Conservation (phyloP, 192 early-diverging fungal genomes). For the Backusella liffmaniae region DNA sequence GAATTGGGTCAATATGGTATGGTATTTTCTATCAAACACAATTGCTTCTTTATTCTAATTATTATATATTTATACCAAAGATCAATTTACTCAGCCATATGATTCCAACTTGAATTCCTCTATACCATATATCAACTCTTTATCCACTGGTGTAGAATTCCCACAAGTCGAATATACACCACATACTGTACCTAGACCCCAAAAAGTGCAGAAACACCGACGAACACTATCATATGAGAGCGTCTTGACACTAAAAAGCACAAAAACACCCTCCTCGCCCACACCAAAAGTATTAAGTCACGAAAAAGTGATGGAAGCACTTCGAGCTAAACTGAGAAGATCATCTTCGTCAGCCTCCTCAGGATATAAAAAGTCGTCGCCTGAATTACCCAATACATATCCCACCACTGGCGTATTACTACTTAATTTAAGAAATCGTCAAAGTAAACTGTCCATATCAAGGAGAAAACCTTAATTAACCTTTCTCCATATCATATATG, state of each 20-base stretch:
- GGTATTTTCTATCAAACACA: neutral
- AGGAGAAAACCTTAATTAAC: neutral
- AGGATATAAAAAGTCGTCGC: neutral
- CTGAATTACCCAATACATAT: slow-evolving; percentile 7
- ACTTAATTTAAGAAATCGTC: slow-evolving; percentile 7
- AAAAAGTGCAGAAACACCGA: neutral
- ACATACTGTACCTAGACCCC: neutral
- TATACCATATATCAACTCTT: neutral
- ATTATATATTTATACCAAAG: neutral
- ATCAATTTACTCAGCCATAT: neutral
- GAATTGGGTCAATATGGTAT: neutral
- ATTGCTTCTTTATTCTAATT: neutral
- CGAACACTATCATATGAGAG: slow-evolving; percentile 15
- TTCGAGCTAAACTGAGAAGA: slow-evolving; percentile 9
- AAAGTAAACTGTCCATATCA: neutral
- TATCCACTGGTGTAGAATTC: neutral
- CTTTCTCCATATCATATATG: neutral
- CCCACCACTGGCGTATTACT: slow-evolving; percentile 10
- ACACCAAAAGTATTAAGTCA: neutral
- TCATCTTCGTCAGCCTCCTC: neutral
- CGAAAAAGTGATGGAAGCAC: slow-evolving; percentile 14
- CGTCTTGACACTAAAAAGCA: neutral
- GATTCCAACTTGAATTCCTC: neutral
- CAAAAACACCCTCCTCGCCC: neutral
- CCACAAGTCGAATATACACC: neutral